Conservation (phyloP, 345 rosid genomes). For the Streptanthus diversifolius region DNA sequence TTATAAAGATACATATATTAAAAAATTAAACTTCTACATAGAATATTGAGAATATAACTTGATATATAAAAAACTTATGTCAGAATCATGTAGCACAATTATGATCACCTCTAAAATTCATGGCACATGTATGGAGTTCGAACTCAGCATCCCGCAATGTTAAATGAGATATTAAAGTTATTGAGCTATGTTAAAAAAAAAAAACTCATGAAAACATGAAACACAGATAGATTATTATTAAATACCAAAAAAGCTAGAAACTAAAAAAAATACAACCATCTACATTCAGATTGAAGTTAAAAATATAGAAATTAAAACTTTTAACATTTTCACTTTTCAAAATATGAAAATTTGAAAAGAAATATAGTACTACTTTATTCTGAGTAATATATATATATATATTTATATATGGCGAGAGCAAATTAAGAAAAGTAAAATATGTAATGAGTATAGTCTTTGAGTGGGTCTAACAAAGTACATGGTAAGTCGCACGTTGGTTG, state of each 20-base stretch:
- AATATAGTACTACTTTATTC: not conserved
- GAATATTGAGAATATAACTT: too few species aligned
- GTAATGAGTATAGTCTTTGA: too few species aligned
- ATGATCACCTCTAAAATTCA: too few species aligned
- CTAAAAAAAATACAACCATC: not conserved
- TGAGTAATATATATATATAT: not conserved
- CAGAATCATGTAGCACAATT: too few species aligned
- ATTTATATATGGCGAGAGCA: not conserved
- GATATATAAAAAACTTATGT: too few species aligned
- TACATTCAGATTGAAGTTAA: not conserved
- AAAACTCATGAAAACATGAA: not conserved
- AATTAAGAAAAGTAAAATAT: not conserved
- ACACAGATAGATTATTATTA: not conserved
- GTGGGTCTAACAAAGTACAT: too few species aligned
- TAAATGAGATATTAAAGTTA: too few species aligned
- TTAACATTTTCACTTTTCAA: not conserved
- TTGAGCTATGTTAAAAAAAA: too few species aligned
- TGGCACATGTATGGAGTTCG: too few species aligned
- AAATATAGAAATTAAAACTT: not conserved
- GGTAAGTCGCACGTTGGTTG: slow-evolving; percentile 29
- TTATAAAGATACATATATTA: too few species aligned
- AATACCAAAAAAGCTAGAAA: not conserved
- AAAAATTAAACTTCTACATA: not conserved
- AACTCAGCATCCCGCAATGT: too few species aligned
- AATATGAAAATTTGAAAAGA: not conserved